Evolutionary conservation across 805 yeast species (phyloP).

Genomic region (Ogataea thermomethanolica): DNA sequence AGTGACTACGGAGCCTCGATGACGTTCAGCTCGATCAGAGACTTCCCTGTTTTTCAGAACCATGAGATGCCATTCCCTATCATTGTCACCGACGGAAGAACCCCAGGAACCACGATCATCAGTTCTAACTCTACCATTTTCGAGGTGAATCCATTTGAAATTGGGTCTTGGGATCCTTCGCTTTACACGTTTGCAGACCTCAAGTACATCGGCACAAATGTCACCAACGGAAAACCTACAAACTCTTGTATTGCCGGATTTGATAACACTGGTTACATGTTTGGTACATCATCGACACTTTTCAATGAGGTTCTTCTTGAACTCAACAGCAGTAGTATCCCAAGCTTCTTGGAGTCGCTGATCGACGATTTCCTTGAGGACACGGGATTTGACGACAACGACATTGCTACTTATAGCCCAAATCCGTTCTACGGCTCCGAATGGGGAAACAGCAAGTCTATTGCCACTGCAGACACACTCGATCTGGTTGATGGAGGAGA

Average conservation of each 20-base stretch:
- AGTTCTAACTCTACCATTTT: conserved; percentile 66
- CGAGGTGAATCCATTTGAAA: conserved; percentile 61
- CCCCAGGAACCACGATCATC: conserved; percentile 56
- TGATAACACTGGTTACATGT: conserved; percentile 77
- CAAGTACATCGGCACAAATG: conserved; percentile 66
- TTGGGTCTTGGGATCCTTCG: conserved; percentile 88
- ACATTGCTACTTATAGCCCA: conserved; percentile 68
- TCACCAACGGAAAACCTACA: conserved; percentile 55
- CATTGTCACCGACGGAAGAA: conserved; percentile 60
- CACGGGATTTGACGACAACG: conserved; percentile 46
- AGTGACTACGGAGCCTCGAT: conserved; percentile 62
- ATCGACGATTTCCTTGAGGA: conserved; percentile 43
- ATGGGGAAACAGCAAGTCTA: conserved; percentile 35
- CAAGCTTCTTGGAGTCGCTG: conserved; percentile 45
- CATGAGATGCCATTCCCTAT: conserved; percentile 74
- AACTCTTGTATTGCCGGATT: conserved; percentile 59
- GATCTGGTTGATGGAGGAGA: conserved; percentile 78
- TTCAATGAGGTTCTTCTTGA: conserved; percentile 66
- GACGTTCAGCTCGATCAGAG: conserved; percentile 55
- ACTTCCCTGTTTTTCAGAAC: conserved; percentile 55
- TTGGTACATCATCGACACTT: conserved; percentile 80
- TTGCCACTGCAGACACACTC: conserved; percentile 41
- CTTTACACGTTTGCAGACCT: conserved; percentile 61
- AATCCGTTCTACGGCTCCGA: conserved; percentile 60
- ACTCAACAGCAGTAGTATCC: conserved; percentile 50